Conservation (phyloP, 2,329 filamentous ascomycete genomes). For the Diaporthe caulivora region DNA sequence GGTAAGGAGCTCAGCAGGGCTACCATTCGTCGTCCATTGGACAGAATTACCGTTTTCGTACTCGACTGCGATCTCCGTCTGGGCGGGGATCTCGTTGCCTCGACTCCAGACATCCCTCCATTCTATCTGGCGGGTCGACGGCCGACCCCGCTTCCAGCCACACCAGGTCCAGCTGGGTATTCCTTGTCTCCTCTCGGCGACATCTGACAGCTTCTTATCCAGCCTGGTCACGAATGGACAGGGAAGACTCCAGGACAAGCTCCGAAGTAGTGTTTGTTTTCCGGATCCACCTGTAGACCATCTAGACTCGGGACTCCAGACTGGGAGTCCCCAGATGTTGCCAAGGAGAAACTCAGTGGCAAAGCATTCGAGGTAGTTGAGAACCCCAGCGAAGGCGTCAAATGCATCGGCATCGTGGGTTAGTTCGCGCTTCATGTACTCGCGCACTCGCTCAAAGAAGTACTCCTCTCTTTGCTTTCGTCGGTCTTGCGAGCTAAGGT, state of each 20-base stretch:
- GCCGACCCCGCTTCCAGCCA: constrained; percentile 19
- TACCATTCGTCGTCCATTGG: background rate
- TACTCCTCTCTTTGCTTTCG: constrained; percentile 24
- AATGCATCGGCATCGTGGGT: constrained; percentile 25
- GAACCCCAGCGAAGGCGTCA: constrained; percentile 27
- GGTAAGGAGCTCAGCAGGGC: background rate
- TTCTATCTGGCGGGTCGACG: constrained; percentile 23
- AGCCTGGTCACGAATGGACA: background rate
- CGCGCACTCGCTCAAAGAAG: constrained; percentile 23
- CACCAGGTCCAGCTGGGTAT: constrained; percentile 33
- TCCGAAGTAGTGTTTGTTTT: constrained; percentile 12
- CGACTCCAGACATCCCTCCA: constrained; percentile 25
- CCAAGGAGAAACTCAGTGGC: constrained; percentile 23
- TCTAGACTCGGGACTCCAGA: constrained; percentile 11
- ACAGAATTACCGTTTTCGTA: background rate
- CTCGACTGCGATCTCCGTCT: constrained; percentile 20
- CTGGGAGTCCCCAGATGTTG: constrained; percentile 22
- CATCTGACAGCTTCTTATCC: background rate
- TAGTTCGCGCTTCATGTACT: constrained; percentile 30
- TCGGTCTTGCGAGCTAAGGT: background rate
- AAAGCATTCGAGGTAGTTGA: constrained; percentile 25
- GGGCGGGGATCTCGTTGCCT: constrained; percentile 8
- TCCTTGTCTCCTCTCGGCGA: constrained; percentile 2
- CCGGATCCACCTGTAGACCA: constrained; percentile 9
- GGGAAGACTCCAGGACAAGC: constrained; percentile 16